A percentile compares a stretch with the other conserved stretches of the same genome.
Conservation (phyloP, 2,329 filamentous ascomycete species). For the Aspergillus transmontanensis region DNA sequence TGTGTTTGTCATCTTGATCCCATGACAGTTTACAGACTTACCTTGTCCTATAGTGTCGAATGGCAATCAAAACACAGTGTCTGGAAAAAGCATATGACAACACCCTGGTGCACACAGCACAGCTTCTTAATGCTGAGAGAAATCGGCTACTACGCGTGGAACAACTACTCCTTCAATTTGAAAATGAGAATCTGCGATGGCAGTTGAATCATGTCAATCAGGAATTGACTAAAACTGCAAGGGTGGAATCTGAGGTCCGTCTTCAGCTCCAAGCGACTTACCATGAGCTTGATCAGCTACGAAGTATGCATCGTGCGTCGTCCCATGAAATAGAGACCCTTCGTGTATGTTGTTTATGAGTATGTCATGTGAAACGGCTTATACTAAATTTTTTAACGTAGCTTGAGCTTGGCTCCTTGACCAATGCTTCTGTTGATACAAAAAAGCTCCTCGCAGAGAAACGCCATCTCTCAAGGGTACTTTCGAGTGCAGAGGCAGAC, state of each 20-base stretch:
- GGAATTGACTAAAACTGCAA: slow-evolving; percentile 53
- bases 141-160: slow-evolving; percentile 70
- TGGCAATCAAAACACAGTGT: slow-evolving; percentile 54
- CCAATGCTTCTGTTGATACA: slow-evolving; percentile 67
- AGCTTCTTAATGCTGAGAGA: slow-evolving; percentile 74
- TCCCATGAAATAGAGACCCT: slow-evolving; percentile 59
- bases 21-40: slow-evolving; percentile 8
- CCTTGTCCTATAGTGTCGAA: slow-evolving; percentile 35
- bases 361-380: background rate
- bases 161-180: slow-evolving; percentile 71
- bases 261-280: slow-evolving; percentile 54
- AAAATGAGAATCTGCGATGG: slow-evolving; percentile 69
- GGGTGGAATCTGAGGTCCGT: slow-evolving; percentile 44
- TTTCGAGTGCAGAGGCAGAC: slow-evolving; percentile 62
- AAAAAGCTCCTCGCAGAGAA: slow-evolving; percentile 70
- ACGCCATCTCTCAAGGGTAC: slow-evolving; percentile 60
- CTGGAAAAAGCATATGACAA: slow-evolving; percentile 73
- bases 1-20: slow-evolving; percentile 17
- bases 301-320: slow-evolving; percentile 46
- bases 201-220: slow-evolving; percentile 62
- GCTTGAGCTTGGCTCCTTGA: slow-evolving; percentile 72
- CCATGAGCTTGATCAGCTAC: slow-evolving; percentile 44
- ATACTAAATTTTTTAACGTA: slow-evolving; percentile 40
- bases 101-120: slow-evolving; percentile 64
- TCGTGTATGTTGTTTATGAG: slow-evolving; percentile 46